Base-by-base conservation (phyloP, 371 early-diverging fungal genomes). In the Mortierella sp. region DNA sequence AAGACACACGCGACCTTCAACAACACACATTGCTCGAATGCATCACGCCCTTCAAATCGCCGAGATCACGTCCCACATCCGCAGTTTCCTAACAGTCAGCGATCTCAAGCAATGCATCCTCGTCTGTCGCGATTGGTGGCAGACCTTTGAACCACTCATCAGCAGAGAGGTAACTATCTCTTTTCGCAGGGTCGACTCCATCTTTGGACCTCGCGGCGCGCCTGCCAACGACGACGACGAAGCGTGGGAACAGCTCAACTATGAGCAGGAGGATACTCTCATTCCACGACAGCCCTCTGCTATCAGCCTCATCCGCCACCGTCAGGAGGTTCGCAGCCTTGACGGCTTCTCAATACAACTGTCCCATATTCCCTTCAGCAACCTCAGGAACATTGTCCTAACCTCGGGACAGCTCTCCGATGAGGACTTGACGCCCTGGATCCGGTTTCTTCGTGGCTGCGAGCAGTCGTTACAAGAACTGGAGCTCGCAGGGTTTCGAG, bases 81-180 rank as follows among this genome's bases (percentile, higher is more conserved):
- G 64, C 1, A 16, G 21, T 21, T 61, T 31, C 64, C 64, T 61
- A 13, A 8, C 4, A 21, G 19, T 9, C 21, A 5, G 16, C 5
- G 37, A 61, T 34, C 64, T 61, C 64, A 61, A 61, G 34, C 64
- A 34, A 61, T 61, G 64, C 64, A 61, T 61, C 31, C 64, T 61
- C 64, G 64, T 61, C 64, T 61, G 64, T 34, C 64, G 64, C 19
- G 64, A 61, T 31, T 61, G 64, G 64, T 61, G 64, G 64, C 8
- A 0, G 16, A 61, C 64, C 37, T 61, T 61, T 31, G 64, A 61
- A 34, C 64, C 64, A 6, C 64, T 61, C 64, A 61, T 61, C 64
- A 34, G 64, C 21, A 61, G 8, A 5, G 24, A 61, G 0, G 21
- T 11, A 21, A 0, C 19, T 5, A 19, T 3, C 6, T 16, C 16